These are phyloP conservation scores for Saccharomyces hybrid DNA, from an alignment of 1,139 yeast genomes.

Conservation along the genomic window DNA sequence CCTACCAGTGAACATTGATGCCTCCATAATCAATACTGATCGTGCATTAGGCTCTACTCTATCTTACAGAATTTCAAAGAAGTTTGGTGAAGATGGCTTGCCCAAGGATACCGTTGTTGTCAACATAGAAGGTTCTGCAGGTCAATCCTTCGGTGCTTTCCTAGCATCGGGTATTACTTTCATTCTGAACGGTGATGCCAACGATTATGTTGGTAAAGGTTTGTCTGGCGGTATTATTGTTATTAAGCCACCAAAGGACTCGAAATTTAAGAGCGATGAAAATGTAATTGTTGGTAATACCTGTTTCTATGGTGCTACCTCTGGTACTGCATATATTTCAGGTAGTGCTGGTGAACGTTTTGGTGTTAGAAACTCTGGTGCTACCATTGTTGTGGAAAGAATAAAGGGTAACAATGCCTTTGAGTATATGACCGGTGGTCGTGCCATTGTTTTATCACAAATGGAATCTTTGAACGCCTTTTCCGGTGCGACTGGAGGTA, in stretches of 20 bases:
- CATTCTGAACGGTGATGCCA: conserved; percentile 94
- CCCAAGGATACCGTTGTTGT: conserved; percentile 97
- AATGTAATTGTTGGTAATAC: conserved; percentile 96
- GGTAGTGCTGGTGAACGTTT: conserved; percentile 99
- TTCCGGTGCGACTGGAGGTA: conserved; percentile 99
- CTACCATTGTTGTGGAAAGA: conserved; percentile 93
- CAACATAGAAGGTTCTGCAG: conserved; percentile 86
- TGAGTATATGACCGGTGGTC: conserved; percentile 99
- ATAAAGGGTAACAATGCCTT: conserved; percentile 94
- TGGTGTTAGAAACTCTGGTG: conserved; percentile 98
- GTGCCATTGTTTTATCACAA: conserved; percentile 84
- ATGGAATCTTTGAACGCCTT: conserved; percentile 91
- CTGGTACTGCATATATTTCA: conserved; percentile 87
- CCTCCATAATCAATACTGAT: conserved; percentile 90
- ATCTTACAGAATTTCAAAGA: conserved; percentile 88
- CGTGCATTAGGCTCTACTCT: conserved; percentile 93
- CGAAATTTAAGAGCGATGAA: conserved; percentile 87
- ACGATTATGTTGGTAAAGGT: conserved; percentile 97
- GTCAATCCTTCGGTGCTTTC: conserved; percentile 98
- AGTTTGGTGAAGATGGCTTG: conserved; percentile 85
- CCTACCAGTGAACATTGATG: conserved; percentile 87
- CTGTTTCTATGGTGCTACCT: conserved; percentile 95
- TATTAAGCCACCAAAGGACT: conserved; percentile 82
- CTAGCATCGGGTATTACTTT: conserved; percentile 93
- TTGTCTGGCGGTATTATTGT: conserved; percentile 90